Evolutionary conservation across 768 basidiomycete genomes (phyloP).

Genomic region (Tricholoma sp.): DNA sequence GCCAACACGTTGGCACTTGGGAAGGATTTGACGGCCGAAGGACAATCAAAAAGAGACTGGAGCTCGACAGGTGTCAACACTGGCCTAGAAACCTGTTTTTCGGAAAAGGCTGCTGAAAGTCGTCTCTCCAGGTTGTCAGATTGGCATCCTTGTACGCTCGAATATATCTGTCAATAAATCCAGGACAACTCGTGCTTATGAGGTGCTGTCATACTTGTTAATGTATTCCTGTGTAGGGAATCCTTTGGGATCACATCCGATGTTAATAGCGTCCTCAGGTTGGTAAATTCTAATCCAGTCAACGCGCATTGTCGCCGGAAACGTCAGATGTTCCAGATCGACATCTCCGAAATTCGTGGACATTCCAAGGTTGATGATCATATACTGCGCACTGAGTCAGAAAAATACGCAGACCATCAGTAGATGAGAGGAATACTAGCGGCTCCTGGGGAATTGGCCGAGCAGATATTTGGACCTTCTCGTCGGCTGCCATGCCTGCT

Average conservation of each 20-base stretch:
- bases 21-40: neutral
- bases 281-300: constrained; percentile 95
- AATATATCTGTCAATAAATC: constrained; percentile 30
- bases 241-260: constrained; percentile 78
- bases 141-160: constrained; percentile 83
- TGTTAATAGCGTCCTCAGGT: constrained; percentile 56
- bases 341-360: constrained; percentile 71
- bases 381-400: constrained; percentile 44
- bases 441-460: constrained; percentile 80
- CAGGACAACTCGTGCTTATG: neutral
- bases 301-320: constrained; percentile 70
- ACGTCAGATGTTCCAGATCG: constrained; percentile 64
- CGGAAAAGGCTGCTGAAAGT: constrained; percentile 62
- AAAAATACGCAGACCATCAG: neutral
- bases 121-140: constrained; percentile 67
- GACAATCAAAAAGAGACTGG: neutral
- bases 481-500: constrained; percentile 53
- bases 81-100: constrained; percentile 57
- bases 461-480: constrained; percentile 52
- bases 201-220: constrained; percentile 42
- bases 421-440: constrained; percentile 45
- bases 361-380: constrained; percentile 83
- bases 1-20: neutral
- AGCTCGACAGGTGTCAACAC: constrained; percentile 35
- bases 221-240: constrained; percentile 86